These are phyloP conservation scores for Syzygium aqueum DNA, from an alignment of 345 rosid genomes.

Conservation along the genomic window DNA sequence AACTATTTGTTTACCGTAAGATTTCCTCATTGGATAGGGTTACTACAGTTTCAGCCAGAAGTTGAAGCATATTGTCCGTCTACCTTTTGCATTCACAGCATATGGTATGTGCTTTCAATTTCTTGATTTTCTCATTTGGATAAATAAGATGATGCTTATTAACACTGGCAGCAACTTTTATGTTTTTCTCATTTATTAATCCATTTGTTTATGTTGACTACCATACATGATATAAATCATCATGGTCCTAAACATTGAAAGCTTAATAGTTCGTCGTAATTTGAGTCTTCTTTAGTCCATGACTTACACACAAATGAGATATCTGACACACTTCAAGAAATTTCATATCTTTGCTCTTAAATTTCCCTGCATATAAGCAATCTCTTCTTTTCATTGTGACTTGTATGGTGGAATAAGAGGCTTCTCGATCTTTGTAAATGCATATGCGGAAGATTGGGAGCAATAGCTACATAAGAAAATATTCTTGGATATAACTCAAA, in stretches of 20 bases:
- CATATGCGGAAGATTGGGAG: neutral
- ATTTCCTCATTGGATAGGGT: constrained; percentile 36
- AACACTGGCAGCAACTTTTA: neutral
- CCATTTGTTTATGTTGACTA: neutral
- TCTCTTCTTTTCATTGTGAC: neutral
- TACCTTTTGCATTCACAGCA: constrained; percentile 79
- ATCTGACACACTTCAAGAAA: neutral
- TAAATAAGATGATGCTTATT: neutral
- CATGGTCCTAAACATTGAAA: neutral
- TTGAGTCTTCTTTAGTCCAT: neutral
- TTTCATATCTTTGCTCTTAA: neutral
- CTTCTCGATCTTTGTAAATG: neutral
- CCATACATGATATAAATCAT: neutral
- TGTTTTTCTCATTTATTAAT: neutral
- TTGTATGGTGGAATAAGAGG: neutral
- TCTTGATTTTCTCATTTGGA: neutral
- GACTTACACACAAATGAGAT: neutral
- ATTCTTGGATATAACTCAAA: neutral
- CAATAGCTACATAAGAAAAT: neutral
- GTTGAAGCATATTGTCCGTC: constrained; percentile 87
- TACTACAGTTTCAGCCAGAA: constrained; percentile 97
- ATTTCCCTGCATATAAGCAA: neutral
- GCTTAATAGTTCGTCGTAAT: neutral
- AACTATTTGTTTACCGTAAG: neutral
- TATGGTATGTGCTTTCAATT: constrained; percentile 40